A percentile compares a stretch with the other conserved stretches of the same genome.
These are phyloP conservation scores for Athelia psychrophila DNA, from an alignment of 1,284 basidiomycete genomes.

Conservation along the genomic window DNA sequence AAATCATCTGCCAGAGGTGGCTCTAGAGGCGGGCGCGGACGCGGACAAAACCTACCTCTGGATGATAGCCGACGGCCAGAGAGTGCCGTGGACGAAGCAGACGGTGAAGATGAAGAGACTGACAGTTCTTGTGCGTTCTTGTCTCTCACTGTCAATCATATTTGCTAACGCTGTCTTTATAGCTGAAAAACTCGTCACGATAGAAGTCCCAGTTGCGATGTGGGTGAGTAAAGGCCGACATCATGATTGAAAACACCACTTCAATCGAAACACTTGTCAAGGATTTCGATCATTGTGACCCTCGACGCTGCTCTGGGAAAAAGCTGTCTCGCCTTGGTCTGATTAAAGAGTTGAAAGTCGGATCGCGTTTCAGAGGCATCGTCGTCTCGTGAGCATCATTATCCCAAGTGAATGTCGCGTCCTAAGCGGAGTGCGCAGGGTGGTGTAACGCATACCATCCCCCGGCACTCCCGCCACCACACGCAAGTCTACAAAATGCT, in stretches of 20 bases:
- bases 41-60: background rate
- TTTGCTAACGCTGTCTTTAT: constrained; percentile 2
- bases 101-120: constrained; percentile 24
- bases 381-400: constrained; percentile 82
- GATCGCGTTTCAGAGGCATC: constrained; percentile 86
- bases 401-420: too few relatives aligned
- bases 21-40: constrained; percentile 20
- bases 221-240: constrained; percentile 81
- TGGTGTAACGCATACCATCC: too few relatives aligned
- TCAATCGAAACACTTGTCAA: constrained; percentile 24
- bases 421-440: too few relatives aligned
- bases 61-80: constrained; percentile 37
- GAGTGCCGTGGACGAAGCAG: constrained; percentile 45
- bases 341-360: constrained; percentile 82
- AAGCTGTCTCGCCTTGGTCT: constrained; percentile 86
- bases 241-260: too few relatives aligned
- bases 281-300: constrained; percentile 99
- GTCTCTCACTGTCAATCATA: background rate
- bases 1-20: constrained; percentile 19
- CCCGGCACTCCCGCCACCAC: too few relatives aligned
- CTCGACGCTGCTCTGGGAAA: constrained; percentile 92
- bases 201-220: constrained; percentile 81
- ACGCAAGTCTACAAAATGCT: too few relatives aligned
- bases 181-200: constrained; percentile 28
- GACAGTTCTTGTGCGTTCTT: constrained; percentile 5